Evolutionary conservation across 2,329 filamentous ascomycete genomes (phyloP), one percentile per base, ranked within the genome.

Genomic region (Clonostachys rosea): DNA sequence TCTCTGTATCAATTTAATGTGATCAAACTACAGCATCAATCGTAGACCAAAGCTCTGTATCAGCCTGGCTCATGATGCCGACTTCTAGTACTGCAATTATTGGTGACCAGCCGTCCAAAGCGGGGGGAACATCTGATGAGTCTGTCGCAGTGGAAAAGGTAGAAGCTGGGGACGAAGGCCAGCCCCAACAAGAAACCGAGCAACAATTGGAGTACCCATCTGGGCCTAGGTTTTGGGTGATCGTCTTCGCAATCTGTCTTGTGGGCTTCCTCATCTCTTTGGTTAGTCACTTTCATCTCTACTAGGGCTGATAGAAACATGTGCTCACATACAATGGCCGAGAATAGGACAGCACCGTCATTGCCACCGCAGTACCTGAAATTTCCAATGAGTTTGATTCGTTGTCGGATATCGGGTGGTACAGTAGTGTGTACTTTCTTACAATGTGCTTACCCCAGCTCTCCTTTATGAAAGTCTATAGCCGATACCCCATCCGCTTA

Each of bases 371-470:
- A 6, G 72, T 87, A 5, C 84, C 85, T 0, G 81, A 80, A 13
- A 87, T 89, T 52, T 74, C 79, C 5, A 65, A 66, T 34, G 73
- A 86, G 50, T 79, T 91, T 50, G 59, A 81, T 41, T 87, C 86
- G 6, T 80, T 80, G 4, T 70, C 78, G 14, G 87, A 86, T 20
- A 91, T 91, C 65, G 79, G 83, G 45, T 91, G 87, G 89, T 84
- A 91, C 51, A 87, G 87, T 14, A 82, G 79, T 36, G 81, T 86
- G 4, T 92, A 87, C 58, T 71, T 90, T 6, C 77, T 91, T 10
- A 85, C 83, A 47, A 85, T 83, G 59, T 2, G 79, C 73, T 61
- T 76, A 71, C 54, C 78, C 2, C 79, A 81, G 1, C 85, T 86
- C 1, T 81, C 85, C 43, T 91, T 86, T 86, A 85, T 83, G 47